Evolutionary conservation across 2,329 filamentous ascomycete genomes (phyloP).

Genomic region (Chrysoporthe puriensis): DNA sequence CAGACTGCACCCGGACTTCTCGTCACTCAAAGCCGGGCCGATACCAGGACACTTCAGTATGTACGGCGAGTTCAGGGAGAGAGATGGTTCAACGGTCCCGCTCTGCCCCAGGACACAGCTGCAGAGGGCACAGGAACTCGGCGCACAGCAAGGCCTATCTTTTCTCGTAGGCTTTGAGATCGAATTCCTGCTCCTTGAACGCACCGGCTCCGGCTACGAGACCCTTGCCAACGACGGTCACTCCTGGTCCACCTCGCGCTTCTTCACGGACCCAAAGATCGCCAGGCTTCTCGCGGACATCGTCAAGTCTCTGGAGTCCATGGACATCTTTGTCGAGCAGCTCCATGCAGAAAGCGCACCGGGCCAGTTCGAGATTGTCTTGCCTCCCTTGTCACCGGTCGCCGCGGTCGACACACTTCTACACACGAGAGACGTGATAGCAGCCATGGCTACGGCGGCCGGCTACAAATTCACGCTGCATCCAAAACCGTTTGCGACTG

Average conservation of each 20-base stretch:
- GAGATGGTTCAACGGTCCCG: slow-evolving; percentile 51
- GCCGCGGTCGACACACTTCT: slow-evolving; percentile 73
- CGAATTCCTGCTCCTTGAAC: slow-evolving; percentile 73
- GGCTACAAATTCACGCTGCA: slow-evolving; percentile 72
- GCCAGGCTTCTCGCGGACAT: slow-evolving; percentile 68
- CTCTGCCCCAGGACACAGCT: slow-evolving; percentile 71
- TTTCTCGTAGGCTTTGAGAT: slow-evolving; percentile 81
- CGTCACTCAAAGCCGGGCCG: slow-evolving; percentile 62
- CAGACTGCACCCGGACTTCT: slow-evolving; percentile 67
- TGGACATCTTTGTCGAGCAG: slow-evolving; percentile 70
- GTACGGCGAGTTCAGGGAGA: slow-evolving; percentile 66
- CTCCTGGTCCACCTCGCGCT: slow-evolving; percentile 70
- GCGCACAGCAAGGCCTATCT: slow-evolving; percentile 55
- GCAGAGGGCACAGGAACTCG: slow-evolving; percentile 54
- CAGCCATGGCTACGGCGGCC: slow-evolving; percentile 63
- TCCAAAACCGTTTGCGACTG: slow-evolving; percentile 65
- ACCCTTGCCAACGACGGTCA: slow-evolving; percentile 64
- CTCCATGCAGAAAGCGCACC: slow-evolving; percentile 74
- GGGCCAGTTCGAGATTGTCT: slow-evolving; percentile 78
- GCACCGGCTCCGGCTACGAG: slow-evolving; percentile 42
- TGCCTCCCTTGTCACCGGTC: slow-evolving; percentile 65
- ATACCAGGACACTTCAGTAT: slow-evolving; percentile 66
- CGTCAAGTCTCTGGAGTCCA: slow-evolving; percentile 58
- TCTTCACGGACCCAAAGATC: slow-evolving; percentile 61
- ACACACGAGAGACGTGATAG: slow-evolving; percentile 71